phyloP scores from a whole-genome alignment of 257 asterid species.

The Solanum acaule region DNA sequence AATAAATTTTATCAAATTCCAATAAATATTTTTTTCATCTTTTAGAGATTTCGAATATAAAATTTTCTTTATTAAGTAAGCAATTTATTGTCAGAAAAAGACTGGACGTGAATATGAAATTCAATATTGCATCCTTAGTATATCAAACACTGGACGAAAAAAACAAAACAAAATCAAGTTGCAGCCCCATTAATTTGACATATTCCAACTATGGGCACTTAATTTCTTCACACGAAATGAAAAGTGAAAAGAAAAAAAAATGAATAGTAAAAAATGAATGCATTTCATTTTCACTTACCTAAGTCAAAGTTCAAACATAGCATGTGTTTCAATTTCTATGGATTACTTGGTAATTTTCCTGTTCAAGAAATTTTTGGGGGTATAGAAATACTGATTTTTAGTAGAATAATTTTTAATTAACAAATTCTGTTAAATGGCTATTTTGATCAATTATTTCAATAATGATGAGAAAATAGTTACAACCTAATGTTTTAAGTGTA shows the following conservation, averaged over 20 bases:
- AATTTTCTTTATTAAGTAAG: neutral
- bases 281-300: neutral
- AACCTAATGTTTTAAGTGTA: neutral
- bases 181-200: constrained; percentile 13
- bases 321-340: neutral
- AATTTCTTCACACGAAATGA: constrained; percentile 7
- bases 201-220: neutral
- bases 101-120: neutral
- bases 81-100: neutral
- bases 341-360: neutral
- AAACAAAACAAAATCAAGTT: constrained; percentile 9
- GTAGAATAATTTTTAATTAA: neutral
- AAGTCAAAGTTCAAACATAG: neutral
- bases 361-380: neutral
- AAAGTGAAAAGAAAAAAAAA: neutral
- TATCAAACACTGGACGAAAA: too few relatives aligned
- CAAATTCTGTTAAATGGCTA: neutral
- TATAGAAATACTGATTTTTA: neutral
- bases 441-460: neutral
- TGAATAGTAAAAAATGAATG: neutral
- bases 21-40: neutral
- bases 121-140: neutral
- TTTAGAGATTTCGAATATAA: neutral
- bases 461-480: neutral
- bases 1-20: neutral